Evolutionary conservation across 2,329 filamentous ascomycete species (phyloP).

Genomic region (Cyphellophora attinorum): DNA sequence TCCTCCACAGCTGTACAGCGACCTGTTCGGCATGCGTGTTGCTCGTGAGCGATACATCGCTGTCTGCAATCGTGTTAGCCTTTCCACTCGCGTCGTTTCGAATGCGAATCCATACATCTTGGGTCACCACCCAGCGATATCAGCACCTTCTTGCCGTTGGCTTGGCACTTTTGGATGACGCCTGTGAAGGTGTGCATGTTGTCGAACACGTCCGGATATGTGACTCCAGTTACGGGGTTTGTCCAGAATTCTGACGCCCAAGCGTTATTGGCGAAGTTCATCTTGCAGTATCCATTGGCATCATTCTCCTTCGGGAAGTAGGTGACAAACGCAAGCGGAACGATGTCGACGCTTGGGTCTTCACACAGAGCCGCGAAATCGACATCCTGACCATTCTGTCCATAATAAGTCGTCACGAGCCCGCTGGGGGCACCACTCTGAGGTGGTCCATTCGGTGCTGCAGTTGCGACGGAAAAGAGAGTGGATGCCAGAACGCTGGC

Average conservation of each 20-base stretch:
- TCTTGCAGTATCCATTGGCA: conserved; percentile 41
- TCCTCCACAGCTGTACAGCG: conserved; percentile 58
- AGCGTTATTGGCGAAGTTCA: conserved; percentile 50
- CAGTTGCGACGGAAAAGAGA: neutral
- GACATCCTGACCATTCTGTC: neutral
- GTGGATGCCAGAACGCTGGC: conserved; percentile 1
- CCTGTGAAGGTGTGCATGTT: conserved; percentile 34
- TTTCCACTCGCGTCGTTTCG: too few relatives aligned
- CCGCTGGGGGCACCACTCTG: neutral
- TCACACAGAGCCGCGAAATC: conserved; percentile 31
- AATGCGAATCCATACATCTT: conserved; percentile 46
- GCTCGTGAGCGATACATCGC: conserved; percentile 57
- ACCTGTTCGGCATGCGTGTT: conserved; percentile 41
- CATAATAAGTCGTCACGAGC: neutral
- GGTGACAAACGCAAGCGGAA: conserved; percentile 48
- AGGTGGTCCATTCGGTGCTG: neutral
- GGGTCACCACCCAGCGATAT: conserved; percentile 64
- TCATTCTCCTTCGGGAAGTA: conserved; percentile 39
- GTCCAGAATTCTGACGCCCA: conserved; percentile 27
- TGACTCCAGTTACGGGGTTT: conserved; percentile 8
- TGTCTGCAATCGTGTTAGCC: too few relatives aligned
- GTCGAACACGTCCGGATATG: conserved; percentile 30
- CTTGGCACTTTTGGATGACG: conserved; percentile 51
- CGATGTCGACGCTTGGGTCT: conserved; percentile 43
- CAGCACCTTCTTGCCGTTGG: conserved; percentile 58